A percentile compares a stretch with the other conserved stretches of the same genome.
Evolutionary conservation across 352 stramenopile species (phyloP).

Genomic region (Phytopythium vexans): DNA sequence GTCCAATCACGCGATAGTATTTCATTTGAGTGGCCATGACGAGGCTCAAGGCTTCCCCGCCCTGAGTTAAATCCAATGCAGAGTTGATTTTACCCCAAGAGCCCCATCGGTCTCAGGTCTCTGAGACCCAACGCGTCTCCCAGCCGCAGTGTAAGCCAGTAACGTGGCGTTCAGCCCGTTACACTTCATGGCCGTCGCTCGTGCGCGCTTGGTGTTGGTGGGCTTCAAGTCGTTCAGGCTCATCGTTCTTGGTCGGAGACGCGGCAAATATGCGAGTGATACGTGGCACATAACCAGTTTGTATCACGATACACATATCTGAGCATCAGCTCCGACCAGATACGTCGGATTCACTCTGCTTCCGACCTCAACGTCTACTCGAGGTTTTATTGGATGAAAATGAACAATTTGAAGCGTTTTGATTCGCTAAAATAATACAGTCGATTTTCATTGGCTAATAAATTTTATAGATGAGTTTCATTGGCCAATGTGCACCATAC

Average conservation of each 20-base stretch:
- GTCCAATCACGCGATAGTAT: no score
- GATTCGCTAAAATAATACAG: neutral
- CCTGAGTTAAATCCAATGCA: no score
- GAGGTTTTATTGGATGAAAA: neutral
- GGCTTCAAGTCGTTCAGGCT: conserved; percentile 9
- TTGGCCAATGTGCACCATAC: neutral
- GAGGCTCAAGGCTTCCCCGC: no score
- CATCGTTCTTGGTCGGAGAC: conserved; percentile 8
- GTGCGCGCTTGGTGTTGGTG: conserved; percentile 13
- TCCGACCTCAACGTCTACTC: no score
- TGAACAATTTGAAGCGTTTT: neutral
- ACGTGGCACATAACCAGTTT: no score
- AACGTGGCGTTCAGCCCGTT: no score
- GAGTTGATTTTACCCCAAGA: no score
- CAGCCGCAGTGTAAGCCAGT: no score
- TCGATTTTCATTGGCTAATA: conserved; percentile 1
- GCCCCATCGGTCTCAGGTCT: no score
- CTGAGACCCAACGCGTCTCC: no score
- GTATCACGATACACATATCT: conserved; percentile 6
- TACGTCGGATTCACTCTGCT: conserved; percentile 1
- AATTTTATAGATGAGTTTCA: neutral
- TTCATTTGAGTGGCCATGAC: no score
- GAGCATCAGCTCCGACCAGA: conserved; percentile 2
- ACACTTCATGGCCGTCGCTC: conserved; percentile 4
- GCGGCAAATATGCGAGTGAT: neutral